Evolutionary conservation across 73 alveolate species (phyloP).

Genomic region (Paramecium octaurelia): DNA sequence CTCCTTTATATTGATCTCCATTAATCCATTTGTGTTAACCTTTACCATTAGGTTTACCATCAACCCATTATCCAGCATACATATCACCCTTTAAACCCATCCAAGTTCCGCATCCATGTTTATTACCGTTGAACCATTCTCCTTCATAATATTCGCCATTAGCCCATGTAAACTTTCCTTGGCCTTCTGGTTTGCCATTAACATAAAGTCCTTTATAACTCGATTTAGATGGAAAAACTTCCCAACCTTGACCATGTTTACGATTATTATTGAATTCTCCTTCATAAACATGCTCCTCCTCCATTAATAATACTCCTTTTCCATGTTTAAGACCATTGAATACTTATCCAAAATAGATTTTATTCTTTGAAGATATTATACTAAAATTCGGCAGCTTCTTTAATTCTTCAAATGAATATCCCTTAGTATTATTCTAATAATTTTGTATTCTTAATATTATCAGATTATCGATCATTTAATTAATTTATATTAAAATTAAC

Average conservation of each 20-base stretch:
- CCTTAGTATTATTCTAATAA: not conserved
- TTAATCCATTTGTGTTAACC: conserved; percentile 55
- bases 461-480: not conserved
- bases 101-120: conserved; percentile 76
- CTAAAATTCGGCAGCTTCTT: not conserved
- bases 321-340: conserved; percentile 12
- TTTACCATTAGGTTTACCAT: conserved; percentile 71
- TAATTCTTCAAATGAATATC: not conserved
- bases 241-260: conserved; percentile 74
- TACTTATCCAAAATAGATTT: conserved; percentile 11
- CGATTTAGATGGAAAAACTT: conserved; percentile 62
- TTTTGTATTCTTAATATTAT: not conserved
- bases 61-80: conserved; percentile 67
- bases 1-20: conserved; percentile 58
- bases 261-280: conserved; percentile 56
- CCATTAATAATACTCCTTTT: not conserved
- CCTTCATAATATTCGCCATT: conserved; percentile 77
- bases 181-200: conserved; percentile 77
- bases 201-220: conserved; percentile 73
- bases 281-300: not conserved
- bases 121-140: conserved; percentile 75
- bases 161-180: conserved; percentile 72
- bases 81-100: conserved; percentile 62
- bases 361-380: not conserved
- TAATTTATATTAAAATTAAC: not conserved